Percentiles rank a stretch among this genome's conserved stretches.
Evolutionary conservation across 1,284 basidiomycete genomes (phyloP).

Genomic region (Fomitopsis palustris): DNA sequence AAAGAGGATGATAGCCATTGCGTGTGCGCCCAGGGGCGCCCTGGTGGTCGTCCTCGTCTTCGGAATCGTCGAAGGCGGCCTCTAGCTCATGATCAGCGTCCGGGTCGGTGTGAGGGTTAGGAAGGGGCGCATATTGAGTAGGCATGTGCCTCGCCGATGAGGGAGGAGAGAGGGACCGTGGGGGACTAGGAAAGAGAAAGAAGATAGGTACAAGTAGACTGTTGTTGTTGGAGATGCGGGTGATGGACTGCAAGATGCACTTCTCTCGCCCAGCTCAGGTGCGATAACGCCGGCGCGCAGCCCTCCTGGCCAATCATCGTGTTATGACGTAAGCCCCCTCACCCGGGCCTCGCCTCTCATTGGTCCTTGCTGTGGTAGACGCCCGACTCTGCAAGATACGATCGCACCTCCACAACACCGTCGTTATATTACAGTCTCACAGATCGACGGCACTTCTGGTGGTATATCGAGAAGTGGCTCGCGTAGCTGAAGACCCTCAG

Average conservation of each 20-base stretch:
- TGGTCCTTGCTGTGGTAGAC: no score
- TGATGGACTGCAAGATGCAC: not conserved
- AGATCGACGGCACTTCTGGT: no score
- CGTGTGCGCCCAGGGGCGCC: constrained; percentile 38
- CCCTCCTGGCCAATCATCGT: not conserved
- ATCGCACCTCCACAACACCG: no score
- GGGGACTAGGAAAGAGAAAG: not conserved
- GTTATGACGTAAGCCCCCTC: not conserved
- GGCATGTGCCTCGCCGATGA: constrained; percentile 41
- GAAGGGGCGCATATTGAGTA: constrained; percentile 66
- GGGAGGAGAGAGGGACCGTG: not conserved
- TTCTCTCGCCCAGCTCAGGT: not conserved
- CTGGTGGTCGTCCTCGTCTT: constrained; percentile 55
- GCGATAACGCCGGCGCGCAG: not conserved
- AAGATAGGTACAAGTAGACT: not conserved
- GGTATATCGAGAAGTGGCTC: no score
- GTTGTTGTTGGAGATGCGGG: not conserved
- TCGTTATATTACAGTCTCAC: no score
- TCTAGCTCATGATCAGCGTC: constrained; percentile 64
- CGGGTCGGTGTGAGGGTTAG: constrained; percentile 51
- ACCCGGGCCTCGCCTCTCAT: not conserved
- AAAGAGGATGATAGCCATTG: constrained; percentile 36
- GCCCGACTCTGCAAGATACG: no score
- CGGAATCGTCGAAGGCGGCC: constrained; percentile 73
- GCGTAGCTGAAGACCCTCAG: no score